Percentiles rank a stretch among this genome's conserved stretches.
Conservation (phyloP, 805 yeast species). For the Hanseniaspora valbyensis region DNA sequence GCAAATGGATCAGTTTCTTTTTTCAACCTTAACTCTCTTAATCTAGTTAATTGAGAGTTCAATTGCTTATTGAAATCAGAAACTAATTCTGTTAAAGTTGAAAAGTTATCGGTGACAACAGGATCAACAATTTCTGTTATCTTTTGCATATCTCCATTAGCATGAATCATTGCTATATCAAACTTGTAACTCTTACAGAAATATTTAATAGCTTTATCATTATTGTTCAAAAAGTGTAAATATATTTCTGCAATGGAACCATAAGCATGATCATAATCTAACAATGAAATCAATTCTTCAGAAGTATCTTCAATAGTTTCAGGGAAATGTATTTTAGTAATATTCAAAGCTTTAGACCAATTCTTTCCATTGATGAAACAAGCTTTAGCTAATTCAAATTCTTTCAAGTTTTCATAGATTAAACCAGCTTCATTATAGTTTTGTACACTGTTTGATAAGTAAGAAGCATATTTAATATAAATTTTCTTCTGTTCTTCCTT, state of each 20-base stretch:
- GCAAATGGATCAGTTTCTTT: constrained; percentile 76
- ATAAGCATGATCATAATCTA: constrained; percentile 61
- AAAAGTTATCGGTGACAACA: constrained; percentile 78
- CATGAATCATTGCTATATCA: constrained; percentile 56
- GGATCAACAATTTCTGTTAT: constrained; percentile 55
- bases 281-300: constrained; percentile 46
- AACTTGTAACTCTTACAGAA: constrained; percentile 67
- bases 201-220: constrained; percentile 50
- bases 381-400: constrained; percentile 51
- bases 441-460: constrained; percentile 41
- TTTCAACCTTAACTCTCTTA: constrained; percentile 75
- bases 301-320: constrained; percentile 39
- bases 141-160: constrained; percentile 33
- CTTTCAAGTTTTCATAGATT: constrained; percentile 57
- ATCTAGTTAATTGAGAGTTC: constrained; percentile 67
- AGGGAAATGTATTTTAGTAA: constrained; percentile 37
- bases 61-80: constrained; percentile 91
- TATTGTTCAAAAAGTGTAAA: constrained; percentile 46
- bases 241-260: constrained; percentile 73
- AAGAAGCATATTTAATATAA: constrained; percentile 50
- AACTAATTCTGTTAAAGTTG: constrained; percentile 69
- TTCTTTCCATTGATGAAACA: constrained; percentile 56
- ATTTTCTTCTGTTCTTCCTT: constrained; percentile 43
- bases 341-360: constrained; percentile 76
- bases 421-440: constrained; percentile 67